Base-by-base conservation (phyloP, 768 basidiomycete genomes). In the Psilocybe azurescens region DNA sequence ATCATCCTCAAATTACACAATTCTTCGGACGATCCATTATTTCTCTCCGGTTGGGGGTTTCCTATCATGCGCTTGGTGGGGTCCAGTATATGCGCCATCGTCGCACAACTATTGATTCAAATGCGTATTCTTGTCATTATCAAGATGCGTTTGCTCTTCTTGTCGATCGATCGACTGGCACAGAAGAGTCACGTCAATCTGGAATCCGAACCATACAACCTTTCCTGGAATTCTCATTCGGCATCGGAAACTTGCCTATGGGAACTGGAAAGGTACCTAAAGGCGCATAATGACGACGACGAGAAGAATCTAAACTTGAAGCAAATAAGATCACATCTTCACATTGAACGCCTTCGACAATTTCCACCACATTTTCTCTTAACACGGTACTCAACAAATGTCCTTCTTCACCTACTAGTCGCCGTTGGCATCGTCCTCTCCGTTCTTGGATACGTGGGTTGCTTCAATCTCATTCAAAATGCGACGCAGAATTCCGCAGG, bases 381-480 rank as follows among this genome's bases (percentile, higher is more conserved):
- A 16, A 11, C 24, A 5, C 48, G 3, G 7, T 3, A 30, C 1
- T n/a, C 13, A n/a, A 36, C 32, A 3, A 7, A 29, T 0, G 14
- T 38, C 18, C 16, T 36, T 30, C 32, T 30, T 33, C 5, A n/a
- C 18, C 14, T 51, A 7, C 10, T 30, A 3, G 7, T 39, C 36
- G n/a, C 29, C 3, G 20, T 28, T 24, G 49, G 48, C 20, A 38
- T 46, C 8, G 11, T 47, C 41, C 59, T 60, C 5, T 20, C 11
- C 16, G 3, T 60, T 13, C 9, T 20, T 4, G 64, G 64, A 29
- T 65, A 65, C 20, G 38, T 65, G 7, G 64, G 64, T 4, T 65
- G 60, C 32, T 65, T 65, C 53, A 54, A 41, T 9, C 52, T 62
- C 13, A 49, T 65, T 13, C 47, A 57, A 16, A 54, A 52, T 11